Conservation (phyloP, 345 rosid species). For the Salix arbutifolia region DNA sequence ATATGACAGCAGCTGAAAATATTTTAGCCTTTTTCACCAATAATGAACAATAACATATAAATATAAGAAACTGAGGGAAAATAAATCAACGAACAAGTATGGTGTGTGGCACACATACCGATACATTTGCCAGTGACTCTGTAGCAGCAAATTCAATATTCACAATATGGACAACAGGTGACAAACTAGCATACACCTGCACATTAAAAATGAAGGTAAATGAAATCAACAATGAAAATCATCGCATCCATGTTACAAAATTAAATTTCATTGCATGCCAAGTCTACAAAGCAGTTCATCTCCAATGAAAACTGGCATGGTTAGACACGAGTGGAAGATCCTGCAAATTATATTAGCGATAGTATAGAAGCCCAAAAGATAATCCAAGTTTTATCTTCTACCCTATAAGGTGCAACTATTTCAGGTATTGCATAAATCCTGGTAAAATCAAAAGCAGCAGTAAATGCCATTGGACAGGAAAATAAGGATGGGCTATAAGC, state of each 20-base stretch:
- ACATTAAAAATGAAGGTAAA: slow-evolving; percentile 17
- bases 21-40: not conserved
- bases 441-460: not conserved
- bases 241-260: not conserved
- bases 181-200: slow-evolving; percentile 68
- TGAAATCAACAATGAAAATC: not conserved
- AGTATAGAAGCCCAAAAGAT: too few relatives aligned
- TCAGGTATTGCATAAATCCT: not conserved
- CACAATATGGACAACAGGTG: slow-evolving; percentile 56
- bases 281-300: not conserved
- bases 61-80: not conserved
- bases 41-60: not conserved
- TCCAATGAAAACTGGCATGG: not conserved
- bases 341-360: too few relatives aligned
- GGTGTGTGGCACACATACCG: slow-evolving; percentile 35
- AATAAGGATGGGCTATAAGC: not conserved
- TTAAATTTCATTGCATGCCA: not conserved
- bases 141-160: slow-evolving; percentile 44
- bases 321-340: not conserved
- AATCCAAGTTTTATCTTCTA: not conserved
- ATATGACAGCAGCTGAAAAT: not conserved
- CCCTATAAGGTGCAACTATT: not conserved
- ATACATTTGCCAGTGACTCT: slow-evolving; percentile 53
- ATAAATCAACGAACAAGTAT: not conserved
- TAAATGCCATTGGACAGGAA: not conserved